Conservation (phyloP, 2,329 filamentous ascomycete species). For the Orbilia quercus region DNA sequence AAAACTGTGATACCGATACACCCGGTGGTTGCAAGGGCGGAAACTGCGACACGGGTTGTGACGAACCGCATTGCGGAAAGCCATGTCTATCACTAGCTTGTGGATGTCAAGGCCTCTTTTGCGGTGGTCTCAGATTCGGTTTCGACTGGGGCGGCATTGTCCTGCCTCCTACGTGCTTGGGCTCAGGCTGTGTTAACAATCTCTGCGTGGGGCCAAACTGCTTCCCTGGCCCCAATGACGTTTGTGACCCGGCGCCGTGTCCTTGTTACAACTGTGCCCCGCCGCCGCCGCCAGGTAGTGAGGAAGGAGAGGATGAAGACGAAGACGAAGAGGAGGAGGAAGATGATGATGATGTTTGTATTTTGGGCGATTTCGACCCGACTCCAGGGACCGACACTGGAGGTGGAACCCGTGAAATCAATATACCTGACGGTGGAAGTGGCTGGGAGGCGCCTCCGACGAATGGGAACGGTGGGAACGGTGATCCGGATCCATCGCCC, state of each 20-base stretch:
- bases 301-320: conserved; percentile 4
- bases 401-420: conserved; percentile 6
- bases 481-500: neutral
- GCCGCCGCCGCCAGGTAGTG: neutral
- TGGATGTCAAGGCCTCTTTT: neutral
- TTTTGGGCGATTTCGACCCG: neutral
- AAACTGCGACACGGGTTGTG: conserved; percentile 1
- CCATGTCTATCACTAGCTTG: conserved; percentile 7
- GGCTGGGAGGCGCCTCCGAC: neutral
- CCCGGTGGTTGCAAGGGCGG: conserved; percentile 1
- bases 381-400: neutral
- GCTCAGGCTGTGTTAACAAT: neutral
- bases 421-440: neutral
- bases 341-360: neutral
- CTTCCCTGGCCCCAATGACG: conserved; percentile 6
- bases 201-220: neutral
- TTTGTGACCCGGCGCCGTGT: conserved; percentile 3
- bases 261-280: neutral
- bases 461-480: neutral
- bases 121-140: conserved; percentile 5
- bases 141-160: neutral
- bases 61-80: neutral
- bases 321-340: conserved; percentile 11
- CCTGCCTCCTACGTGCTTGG: neutral
- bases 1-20: neutral